phyloP scores from a whole-genome alignment of 768 basidiomycete species.

The Trametes punicea region DNA sequence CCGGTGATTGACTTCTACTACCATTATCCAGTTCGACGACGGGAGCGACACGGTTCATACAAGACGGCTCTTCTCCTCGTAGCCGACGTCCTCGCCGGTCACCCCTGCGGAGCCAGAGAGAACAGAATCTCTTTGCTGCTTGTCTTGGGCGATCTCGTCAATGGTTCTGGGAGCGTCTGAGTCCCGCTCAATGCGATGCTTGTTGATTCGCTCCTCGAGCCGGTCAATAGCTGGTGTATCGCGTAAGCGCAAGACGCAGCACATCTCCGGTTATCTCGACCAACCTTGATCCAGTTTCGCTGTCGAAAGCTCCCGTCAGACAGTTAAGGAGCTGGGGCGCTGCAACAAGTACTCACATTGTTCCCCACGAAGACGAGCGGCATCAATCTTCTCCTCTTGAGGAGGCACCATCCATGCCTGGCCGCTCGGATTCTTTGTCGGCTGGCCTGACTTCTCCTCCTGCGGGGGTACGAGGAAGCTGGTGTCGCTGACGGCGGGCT shows the following conservation, averaged over 20 bases:
- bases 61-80: slow-evolving; percentile 9
- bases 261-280: neutral
- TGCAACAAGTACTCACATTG: neutral
- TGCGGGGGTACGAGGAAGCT: slow-evolving; percentile 14
- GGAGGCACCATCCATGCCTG: slow-evolving; percentile 8
- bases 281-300: slow-evolving; percentile 6
- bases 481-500: slow-evolving; percentile 2
- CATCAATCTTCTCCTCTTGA: slow-evolving; percentile 8
- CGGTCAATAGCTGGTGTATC: neutral
- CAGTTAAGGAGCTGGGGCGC: neutral
- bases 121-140: slow-evolving; percentile 13
- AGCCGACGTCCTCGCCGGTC: slow-evolving; percentile 12
- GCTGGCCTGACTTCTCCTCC: slow-evolving; percentile 4
- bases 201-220: neutral
- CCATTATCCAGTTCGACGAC: neutral
- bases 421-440: neutral
- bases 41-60: neutral
- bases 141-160: neutral
- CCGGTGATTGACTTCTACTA: neutral
- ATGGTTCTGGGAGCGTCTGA: neutral
- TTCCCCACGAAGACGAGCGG: slow-evolving; percentile 1
- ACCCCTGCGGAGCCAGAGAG: slow-evolving; percentile 14
- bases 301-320: neutral
- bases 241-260: neutral
- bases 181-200: slow-evolving; percentile 3